Evolutionary conservation across 345 rosid genomes (phyloP), one percentile per base, ranked within the genome.

Genomic region (Citrus glauca): DNA sequence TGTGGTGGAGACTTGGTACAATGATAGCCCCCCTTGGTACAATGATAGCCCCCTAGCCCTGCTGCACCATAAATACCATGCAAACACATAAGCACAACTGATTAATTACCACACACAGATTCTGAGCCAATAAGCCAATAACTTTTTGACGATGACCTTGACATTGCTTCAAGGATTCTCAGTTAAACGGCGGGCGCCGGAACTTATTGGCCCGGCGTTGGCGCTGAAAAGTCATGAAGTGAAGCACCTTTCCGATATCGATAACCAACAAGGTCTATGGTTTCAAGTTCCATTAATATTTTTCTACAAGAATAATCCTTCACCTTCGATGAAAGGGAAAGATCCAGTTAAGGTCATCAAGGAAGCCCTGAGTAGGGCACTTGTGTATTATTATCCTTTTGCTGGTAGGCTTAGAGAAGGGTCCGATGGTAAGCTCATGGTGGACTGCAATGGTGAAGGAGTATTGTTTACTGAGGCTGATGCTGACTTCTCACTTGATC

Each of bases 361-460:
- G 32, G 68, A 74, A 62, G 69, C 77, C 5, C 1, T 61, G 3
- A 13, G 56, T 10, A 61, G 42, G 4, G 69, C 69, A 28, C 77
- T 74, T 22, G 77, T 61, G 59, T 74, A 37, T 45, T 74, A 61
- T 25, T 74, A 74, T 22, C 77, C 77, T 13, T 20, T 74, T 1
- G 69, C 69, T 16, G 77, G 77, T 24, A 61, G 77, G 59, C 69
- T 74, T 7, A 61, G 20, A 42, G 77, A 74, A 74, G 77, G 69
- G 2, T 7, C 10, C 13, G 16, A 74, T 25, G 35, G 69, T 24
- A 74, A 74, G 69, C 69, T 74, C 5, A 38, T 40, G n/a, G 77
- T 74, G 53, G 77, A 74, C 28, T 74, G 77, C 69, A 74, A 32
- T 38, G 77, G 68, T 0, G 55, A 73, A 73, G 77, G 77, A 40